Percentiles rank a stretch among this genome's conserved stretches.
Evolutionary conservation across 805 yeast species (phyloP).

Genomic region (Wickerhamiella sorbophila): DNA sequence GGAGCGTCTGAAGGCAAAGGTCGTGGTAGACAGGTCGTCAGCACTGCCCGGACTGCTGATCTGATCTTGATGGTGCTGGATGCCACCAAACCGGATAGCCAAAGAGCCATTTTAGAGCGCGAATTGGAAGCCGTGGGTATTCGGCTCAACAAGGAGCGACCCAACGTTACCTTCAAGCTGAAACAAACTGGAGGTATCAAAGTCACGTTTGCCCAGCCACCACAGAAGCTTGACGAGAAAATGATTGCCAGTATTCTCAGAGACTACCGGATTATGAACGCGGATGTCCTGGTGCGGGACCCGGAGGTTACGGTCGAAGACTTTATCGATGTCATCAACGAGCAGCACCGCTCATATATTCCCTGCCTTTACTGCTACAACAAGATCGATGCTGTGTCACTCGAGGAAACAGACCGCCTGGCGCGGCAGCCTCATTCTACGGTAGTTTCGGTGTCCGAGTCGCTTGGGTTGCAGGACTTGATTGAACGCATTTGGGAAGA

Average conservation of each 20-base stretch:
- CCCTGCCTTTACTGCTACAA: constrained; percentile 89
- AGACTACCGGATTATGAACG: constrained; percentile 83
- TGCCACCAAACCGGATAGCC: constrained; percentile 88
- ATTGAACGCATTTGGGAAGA: constrained; percentile 91
- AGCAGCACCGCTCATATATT: constrained; percentile 72
- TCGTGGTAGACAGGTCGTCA: constrained; percentile 91
- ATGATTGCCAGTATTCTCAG: constrained; percentile 61
- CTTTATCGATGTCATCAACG: constrained; percentile 81
- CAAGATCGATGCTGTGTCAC: constrained; percentile 86
- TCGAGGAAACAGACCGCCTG: constrained; percentile 84
- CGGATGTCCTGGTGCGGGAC: constrained; percentile 83
- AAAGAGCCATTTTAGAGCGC: constrained; percentile 68
- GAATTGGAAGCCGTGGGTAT: constrained; percentile 93
- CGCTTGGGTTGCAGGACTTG: constrained; percentile 73
- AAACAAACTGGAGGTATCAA: constrained; percentile 90
- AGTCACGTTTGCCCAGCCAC: constrained; percentile 66
- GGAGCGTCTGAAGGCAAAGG: constrained; percentile 98
- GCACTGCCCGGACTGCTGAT: constrained; percentile 92
- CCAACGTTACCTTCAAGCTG: constrained; percentile 61
- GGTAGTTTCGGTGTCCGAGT: constrained; percentile 85
- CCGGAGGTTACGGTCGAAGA: constrained; percentile 85
- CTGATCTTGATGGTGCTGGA: constrained; percentile 84
- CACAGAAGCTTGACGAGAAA: constrained; percentile 68
- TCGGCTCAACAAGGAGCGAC: constrained; percentile 65
- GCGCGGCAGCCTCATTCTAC: constrained; percentile 89